These are phyloP conservation scores for Cadophora malorum DNA, from an alignment of 2,329 filamentous ascomycete species.

Conservation along the genomic window DNA sequence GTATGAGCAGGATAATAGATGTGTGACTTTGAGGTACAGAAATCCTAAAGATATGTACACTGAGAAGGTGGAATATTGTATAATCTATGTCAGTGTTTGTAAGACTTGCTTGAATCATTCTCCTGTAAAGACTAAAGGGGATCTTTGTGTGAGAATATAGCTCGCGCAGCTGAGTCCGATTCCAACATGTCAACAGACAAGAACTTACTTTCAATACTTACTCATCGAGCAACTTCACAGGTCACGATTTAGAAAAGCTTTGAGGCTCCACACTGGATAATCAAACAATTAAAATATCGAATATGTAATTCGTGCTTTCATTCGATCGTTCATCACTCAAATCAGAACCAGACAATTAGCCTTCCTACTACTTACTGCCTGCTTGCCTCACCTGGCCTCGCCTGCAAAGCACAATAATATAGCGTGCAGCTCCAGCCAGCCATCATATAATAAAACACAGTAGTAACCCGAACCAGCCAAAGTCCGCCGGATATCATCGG, in stretches of 20 bases:
- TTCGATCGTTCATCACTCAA: neutral
- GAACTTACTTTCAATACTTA: too few relatives aligned
- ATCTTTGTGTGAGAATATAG: too few relatives aligned
- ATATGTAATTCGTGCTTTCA: neutral
- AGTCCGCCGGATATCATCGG: conserved; percentile 16
- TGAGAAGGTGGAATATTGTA: neutral
- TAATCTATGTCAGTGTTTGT: neutral
- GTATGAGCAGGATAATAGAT: too few relatives aligned
- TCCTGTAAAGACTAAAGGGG: too few relatives aligned
- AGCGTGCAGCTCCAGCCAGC: neutral
- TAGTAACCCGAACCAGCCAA: conserved; percentile 2
- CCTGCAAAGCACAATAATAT: neutral
- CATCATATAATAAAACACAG: conserved; percentile 8
- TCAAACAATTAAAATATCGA: too few relatives aligned
- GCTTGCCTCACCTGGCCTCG: neutral
- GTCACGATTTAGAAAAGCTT: too few relatives aligned
- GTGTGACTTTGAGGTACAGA: too few relatives aligned
- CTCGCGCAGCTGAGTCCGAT: too few relatives aligned
- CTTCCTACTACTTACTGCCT: neutral
- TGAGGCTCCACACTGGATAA: too few relatives aligned
- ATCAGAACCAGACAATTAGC: neutral
- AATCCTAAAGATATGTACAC: too few relatives aligned
- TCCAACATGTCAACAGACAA: too few relatives aligned
- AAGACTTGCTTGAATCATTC: neutral
- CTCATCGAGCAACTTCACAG: too few relatives aligned